These are phyloP conservation scores for Melastoma malabathricum DNA, from an alignment of 345 rosid species.

Conservation along the genomic window DNA sequence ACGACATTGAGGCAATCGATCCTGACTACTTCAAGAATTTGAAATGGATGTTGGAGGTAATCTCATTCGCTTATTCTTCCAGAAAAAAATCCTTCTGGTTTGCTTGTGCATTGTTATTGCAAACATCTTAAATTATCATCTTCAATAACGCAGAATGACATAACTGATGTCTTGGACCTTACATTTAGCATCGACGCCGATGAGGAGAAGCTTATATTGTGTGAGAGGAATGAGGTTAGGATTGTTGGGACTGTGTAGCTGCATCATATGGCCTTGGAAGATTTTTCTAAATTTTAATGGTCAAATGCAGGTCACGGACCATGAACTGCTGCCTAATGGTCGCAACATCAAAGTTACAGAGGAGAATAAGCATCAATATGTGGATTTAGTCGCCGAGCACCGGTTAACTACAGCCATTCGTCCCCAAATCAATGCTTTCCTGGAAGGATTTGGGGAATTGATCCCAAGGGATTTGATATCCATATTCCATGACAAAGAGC, in stretches of 20 bases:
- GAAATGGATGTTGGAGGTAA: constrained; percentile 99
- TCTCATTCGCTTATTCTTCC: background rate
- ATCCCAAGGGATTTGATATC: constrained; percentile 68
- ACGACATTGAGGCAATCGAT: constrained; percentile 95
- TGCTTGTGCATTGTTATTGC: background rate
- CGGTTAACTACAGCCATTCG: constrained; percentile 94
- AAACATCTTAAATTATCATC: constrained; percentile 5
- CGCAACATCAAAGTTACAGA: constrained; percentile 82
- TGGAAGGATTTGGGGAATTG: constrained; percentile 80
- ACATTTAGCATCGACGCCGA: constrained; percentile 97
- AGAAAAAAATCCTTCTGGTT: too few relatives aligned
- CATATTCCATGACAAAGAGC: constrained; percentile 84
- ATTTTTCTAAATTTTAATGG: constrained; percentile 2
- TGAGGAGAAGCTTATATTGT: constrained; percentile 84
- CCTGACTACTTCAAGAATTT: constrained; percentile 77
- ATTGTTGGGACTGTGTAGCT: background rate
- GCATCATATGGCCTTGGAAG: background rate
- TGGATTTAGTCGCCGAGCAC: constrained; percentile 80
- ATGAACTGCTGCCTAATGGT: constrained; percentile 88
- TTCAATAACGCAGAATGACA: constrained; percentile 58
- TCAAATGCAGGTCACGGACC: constrained; percentile 67
- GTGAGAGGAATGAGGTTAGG: constrained; percentile 61
- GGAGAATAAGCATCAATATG: constrained; percentile 90
- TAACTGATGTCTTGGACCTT: constrained; percentile 63
- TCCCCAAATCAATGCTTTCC: constrained; percentile 86